Evolutionary conservation across 768 basidiomycete genomes (phyloP).

Genomic region (Gymnopilus dilepis): DNA sequence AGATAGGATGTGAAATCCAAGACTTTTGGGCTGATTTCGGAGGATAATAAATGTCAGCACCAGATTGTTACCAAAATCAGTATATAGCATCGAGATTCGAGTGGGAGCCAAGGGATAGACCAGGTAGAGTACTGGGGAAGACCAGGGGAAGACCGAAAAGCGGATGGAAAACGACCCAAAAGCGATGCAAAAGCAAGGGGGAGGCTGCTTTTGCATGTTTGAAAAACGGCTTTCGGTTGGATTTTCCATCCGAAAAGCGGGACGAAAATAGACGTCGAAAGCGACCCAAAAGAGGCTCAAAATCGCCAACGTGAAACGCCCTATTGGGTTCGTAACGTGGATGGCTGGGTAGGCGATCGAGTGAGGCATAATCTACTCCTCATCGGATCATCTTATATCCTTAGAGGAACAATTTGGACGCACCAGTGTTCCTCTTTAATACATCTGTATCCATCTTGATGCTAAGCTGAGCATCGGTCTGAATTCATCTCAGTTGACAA

Average conservation of each 20-base stretch:
- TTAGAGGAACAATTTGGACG: not conserved
- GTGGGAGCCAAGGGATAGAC: too few species aligned
- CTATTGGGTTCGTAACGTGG: not conserved
- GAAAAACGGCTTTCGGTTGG: not conserved
- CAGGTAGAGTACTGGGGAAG: too few species aligned
- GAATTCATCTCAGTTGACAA: not conserved
- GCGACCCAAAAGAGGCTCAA: slow-evolving; percentile 1
- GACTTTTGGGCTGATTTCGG: too few species aligned
- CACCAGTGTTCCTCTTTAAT: not conserved
- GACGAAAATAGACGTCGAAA: not conserved
- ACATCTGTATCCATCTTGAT: not conserved
- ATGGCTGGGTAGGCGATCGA: not conserved
- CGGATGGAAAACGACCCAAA: not conserved
- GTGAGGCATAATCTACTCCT: not conserved
- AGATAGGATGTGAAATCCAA: too few species aligned
- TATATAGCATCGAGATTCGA: too few species aligned
- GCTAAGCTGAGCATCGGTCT: not conserved
- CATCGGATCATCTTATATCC: not conserved
- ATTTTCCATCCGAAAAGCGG: not conserved
- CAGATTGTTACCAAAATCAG: too few species aligned
- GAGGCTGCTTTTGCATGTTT: slow-evolving; percentile 7
- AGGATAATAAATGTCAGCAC: too few species aligned
- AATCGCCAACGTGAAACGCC: slow-evolving; percentile 6
- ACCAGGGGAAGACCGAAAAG: too few species aligned
- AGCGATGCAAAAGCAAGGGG: slow-evolving; percentile 3